Base-by-base conservation (phyloP, 768 basidiomycete genomes). In the Boletus pseudo-olivaceus region DNA sequence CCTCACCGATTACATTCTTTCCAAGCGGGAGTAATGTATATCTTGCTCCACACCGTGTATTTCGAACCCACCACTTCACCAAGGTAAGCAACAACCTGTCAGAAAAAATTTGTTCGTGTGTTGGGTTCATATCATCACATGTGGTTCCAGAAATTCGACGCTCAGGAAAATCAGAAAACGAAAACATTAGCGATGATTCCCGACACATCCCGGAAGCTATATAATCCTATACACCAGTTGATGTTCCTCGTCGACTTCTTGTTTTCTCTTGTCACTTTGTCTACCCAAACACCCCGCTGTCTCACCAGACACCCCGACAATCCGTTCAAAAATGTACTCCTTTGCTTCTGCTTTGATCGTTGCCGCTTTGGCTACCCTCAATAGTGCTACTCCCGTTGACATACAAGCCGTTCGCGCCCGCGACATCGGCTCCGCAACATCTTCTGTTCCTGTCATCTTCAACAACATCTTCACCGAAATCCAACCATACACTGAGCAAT, bases 301-400 rank as follows among this genome's bases (percentile, higher is more conserved):
- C 60, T 53, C 41, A 46, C 38, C 49, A 54, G 59, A 62, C 58
- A 54, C 58, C 62, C 57, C 56, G 60, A 69, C 72, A 53, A 52
- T 73, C 71, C 33, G 68, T 74, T 66, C 54, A 57, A 66, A 65
- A 54, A 76, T 76, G 75, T 67, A 60, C 64, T 73, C 71, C 51
- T 72, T 73, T 47, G 35, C 66, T 49, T 49, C 59, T 52, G 44
- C 59, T 60, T 47, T 69, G 58, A 45, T 68, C 47, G 51, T 60
- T 54, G 62, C 65, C 23, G 59, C 72, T 45, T 65, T 75, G 50
- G 65, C 65, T 51, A 53, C 67, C 50, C 47, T 72, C 56, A 44
- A 64, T n/a, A 51, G 52, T 23, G 60, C 68, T 42, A 62, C 64
- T 26, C 63, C 72, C 2, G 37, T 65, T 23, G 11, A 5, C n/a